Base-by-base conservation (phyloP, 768 basidiomycete genomes). In the Dioszegia crocea region DNA sequence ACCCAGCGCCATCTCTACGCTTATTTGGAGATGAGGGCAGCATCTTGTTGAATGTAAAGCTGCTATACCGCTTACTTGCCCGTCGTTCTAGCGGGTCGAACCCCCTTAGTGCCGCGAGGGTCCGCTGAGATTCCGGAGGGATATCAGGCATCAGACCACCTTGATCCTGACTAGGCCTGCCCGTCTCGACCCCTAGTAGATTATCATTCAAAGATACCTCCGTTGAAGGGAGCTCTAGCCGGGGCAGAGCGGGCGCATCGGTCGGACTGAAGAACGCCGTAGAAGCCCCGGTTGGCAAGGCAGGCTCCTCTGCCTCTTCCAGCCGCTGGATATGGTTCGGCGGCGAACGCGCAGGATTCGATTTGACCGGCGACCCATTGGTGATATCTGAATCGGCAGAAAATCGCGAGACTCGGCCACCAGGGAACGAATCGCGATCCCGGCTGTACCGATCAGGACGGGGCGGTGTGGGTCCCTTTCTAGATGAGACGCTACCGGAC, bases 1-100 rank as follows among this genome's bases (percentile, higher is more conserved):
- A 6, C 23, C 54, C 41, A 21, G 27, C 54, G 3, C 39, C 39
- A 46, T 48, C 41, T n/a, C 33, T 47, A 31, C 46, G 29, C 30
- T 55, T 53, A 6, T 57, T 49, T 8, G 55, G 78, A 56, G 53
- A 82, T 16, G 86, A 85, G 2, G 90, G 75, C 0, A 76, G 86
- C 87, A 98, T 93, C 79, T 93, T 93, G 46, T 88, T 86, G 68
- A 97, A 88, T 63, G 92, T 89, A 74, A 94, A 98, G 1, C 86
- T 86, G 41, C 92, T 96, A 78, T 92, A 98, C 0, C 96, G 88
- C 74, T 97, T 97, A 21, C 89, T 92, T 17, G 94, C 94, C 45
- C 94, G 83, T 21, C 94, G 84, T 67, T 92, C 90, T 38, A 98
- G 82, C 0, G 85, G 83, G 65, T 93, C 91, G 50, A 84, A 86